phyloP scores from a whole-genome alignment of 345 rosid genomes.

The Salix brachista region DNA sequence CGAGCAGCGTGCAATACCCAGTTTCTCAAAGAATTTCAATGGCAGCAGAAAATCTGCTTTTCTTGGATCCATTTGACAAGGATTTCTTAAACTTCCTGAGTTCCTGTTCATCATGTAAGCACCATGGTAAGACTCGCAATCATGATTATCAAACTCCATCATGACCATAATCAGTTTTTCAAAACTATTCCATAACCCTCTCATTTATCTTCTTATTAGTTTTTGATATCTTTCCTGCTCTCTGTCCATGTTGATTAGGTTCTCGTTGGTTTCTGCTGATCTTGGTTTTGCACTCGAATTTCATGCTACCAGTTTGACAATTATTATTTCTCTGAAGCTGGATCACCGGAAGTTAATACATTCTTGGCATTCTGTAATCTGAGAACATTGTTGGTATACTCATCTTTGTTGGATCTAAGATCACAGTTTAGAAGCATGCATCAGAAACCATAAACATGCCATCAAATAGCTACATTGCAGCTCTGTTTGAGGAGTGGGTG shows the following conservation, averaged over 20 bases:
- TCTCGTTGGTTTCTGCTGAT: background rate
- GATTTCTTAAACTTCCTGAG: slow-evolving; percentile 52
- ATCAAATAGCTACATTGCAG: slow-evolving; percentile 37
- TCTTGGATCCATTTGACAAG: slow-evolving; percentile 77
- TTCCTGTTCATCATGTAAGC: slow-evolving; percentile 69
- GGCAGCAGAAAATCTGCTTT: slow-evolving; percentile 61
- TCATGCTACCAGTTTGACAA: background rate
- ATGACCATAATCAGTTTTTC: background rate
- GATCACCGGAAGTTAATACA: background rate
- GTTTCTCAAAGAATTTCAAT: slow-evolving; percentile 61
- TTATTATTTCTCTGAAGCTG: background rate
- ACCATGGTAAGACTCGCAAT: background rate
- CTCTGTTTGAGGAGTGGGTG: slow-evolving; percentile 68
- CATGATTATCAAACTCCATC: background rate
- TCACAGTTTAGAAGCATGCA: background rate
- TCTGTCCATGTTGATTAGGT: background rate
- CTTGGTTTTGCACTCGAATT: background rate
- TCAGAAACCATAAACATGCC: background rate
- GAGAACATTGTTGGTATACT: background rate
- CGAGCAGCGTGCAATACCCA: slow-evolving; percentile 62
- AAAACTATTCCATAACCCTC: background rate
- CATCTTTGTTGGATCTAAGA: background rate
- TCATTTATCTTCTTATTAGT: slow-evolving; percentile 27
- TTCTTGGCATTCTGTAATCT: background rate
- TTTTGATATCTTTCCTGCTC: slow-evolving; percentile 31